Percentiles rank a stretch among this genome's conserved stretches.
These are phyloP conservation scores for Eimeria falciformis DNA, from an alignment of 169 alveolate species.

Conservation along the genomic window DNA sequence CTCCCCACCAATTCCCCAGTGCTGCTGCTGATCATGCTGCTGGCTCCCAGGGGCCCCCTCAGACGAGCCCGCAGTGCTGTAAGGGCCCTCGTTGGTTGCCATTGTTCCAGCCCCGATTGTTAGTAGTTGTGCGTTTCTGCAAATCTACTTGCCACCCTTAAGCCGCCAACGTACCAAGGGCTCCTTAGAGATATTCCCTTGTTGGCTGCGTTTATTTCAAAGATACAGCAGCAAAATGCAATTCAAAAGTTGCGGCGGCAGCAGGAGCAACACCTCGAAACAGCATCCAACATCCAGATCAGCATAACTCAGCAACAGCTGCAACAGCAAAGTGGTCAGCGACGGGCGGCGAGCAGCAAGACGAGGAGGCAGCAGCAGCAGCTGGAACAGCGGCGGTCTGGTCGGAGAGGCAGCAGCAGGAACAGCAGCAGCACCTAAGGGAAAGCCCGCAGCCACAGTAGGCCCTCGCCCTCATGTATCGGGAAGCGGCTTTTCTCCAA, in stretches of 20 bases:
- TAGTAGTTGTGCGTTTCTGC: background rate
- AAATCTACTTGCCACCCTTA: background rate
- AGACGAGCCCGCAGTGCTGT: background rate
- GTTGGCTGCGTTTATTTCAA: background rate
- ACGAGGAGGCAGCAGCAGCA: background rate
- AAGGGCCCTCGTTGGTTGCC: background rate
- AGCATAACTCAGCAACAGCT: background rate
- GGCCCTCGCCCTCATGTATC: background rate
- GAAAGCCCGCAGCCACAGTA: too few relatives aligned
- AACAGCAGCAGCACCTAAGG: too few relatives aligned
- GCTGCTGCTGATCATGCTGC: constrained; percentile 61
- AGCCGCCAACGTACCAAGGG: background rate
- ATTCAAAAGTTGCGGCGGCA: background rate
- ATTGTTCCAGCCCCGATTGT: background rate
- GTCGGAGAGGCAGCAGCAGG: background rate
- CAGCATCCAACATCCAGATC: background rate
- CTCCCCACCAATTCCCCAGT: constrained; percentile 33
- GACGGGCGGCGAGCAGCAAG: background rate
- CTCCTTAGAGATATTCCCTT: too few relatives aligned
- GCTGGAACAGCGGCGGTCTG: background rate
- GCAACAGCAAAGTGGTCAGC: background rate
- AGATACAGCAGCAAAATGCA: background rate
- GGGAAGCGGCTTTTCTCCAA: background rate
- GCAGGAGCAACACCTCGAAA: background rate
- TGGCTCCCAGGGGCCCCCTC: background rate